A percentile compares a stretch with the other conserved stretches of the same genome.
Conservation (phyloP, 2,329 filamentous ascomycete species). For the Hyphodiscus sp. region DNA sequence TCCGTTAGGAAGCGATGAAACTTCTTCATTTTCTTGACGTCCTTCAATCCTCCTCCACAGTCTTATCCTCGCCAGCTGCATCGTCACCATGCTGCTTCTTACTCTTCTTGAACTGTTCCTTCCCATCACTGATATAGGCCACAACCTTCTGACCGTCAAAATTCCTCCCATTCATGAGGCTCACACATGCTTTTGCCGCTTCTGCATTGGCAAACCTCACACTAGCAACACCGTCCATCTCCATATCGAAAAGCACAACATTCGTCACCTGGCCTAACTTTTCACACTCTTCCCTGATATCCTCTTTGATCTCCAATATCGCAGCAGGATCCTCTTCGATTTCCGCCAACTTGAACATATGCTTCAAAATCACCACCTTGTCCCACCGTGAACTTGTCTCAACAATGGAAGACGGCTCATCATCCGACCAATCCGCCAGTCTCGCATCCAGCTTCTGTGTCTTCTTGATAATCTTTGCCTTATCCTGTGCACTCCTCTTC, state of each 20-base stretch:
- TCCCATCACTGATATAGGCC: constrained; percentile 64
- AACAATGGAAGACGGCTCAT: constrained; percentile 59
- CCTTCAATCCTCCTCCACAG: not conserved
- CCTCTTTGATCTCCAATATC: constrained; percentile 87
- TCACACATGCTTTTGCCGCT: constrained; percentile 65
- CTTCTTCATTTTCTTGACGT: too few species aligned
- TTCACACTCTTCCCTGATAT: constrained; percentile 82
- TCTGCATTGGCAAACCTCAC: constrained; percentile 72
- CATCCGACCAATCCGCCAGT: constrained; percentile 92
- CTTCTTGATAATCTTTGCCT: constrained; percentile 85
- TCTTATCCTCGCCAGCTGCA: not conserved
- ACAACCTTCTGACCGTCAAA: constrained; percentile 69
- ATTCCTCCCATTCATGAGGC: constrained; percentile 70
- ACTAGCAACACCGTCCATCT: constrained; percentile 76
- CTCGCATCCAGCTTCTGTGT: constrained; percentile 88
- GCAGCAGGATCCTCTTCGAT: constrained; percentile 78
- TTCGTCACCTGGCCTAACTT: constrained; percentile 87
- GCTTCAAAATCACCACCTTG: constrained; percentile 78
- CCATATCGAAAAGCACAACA: constrained; percentile 82
- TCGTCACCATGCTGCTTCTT: constrained; percentile 42
- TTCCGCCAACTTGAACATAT: constrained; percentile 88
- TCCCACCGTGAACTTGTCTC: constrained; percentile 57
- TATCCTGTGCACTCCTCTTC: constrained; percentile 56
- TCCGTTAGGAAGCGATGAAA: too few species aligned
- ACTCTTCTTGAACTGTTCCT: constrained; percentile 67